These are phyloP conservation scores for Clarkia xantiana DNA, from an alignment of 345 rosid genomes.

Conservation along the genomic window DNA sequence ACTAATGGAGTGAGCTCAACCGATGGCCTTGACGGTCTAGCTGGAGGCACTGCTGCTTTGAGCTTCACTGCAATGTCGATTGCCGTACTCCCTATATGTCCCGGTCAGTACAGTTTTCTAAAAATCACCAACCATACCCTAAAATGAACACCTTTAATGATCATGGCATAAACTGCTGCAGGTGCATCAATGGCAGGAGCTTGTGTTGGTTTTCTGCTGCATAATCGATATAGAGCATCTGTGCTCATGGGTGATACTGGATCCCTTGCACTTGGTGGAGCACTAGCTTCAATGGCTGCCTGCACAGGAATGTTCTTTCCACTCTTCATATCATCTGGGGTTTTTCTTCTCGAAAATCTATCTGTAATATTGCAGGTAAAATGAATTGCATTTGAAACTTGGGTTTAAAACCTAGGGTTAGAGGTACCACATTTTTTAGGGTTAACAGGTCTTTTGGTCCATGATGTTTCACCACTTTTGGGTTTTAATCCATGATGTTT, in stretches of 20 bases:
- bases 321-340: slow-evolving; percentile 62
- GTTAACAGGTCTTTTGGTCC: too few species aligned
- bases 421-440: too few species aligned
- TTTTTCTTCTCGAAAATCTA: slow-evolving; percentile 50
- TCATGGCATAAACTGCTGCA: slow-evolving; percentile 5
- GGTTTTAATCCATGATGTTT: too few species aligned
- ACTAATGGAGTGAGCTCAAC: slow-evolving; percentile 62
- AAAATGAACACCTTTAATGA: neutral
- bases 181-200: slow-evolving; percentile 97
- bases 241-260: slow-evolving; percentile 77
- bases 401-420: too few species aligned
- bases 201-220: slow-evolving; percentile 79
- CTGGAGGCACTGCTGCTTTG: slow-evolving; percentile 74
- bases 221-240: slow-evolving; percentile 73
- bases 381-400: too few species aligned
- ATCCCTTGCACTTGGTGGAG: slow-evolving; percentile 82
- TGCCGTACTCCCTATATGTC: slow-evolving; percentile 77
- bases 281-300: slow-evolving; percentile 92
- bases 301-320: slow-evolving; percentile 92
- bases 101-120: slow-evolving; percentile 39
- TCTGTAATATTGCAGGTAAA: slow-evolving; percentile 59
- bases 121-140: neutral
- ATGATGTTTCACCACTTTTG: too few species aligned
- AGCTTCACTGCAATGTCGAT: slow-evolving; percentile 81
- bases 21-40: slow-evolving; percentile 79